Evolutionary conservation across 1,139 yeast species (phyloP), one percentile per base, ranked within the genome.

Genomic region (Saccharomyces pastorianus): DNA sequence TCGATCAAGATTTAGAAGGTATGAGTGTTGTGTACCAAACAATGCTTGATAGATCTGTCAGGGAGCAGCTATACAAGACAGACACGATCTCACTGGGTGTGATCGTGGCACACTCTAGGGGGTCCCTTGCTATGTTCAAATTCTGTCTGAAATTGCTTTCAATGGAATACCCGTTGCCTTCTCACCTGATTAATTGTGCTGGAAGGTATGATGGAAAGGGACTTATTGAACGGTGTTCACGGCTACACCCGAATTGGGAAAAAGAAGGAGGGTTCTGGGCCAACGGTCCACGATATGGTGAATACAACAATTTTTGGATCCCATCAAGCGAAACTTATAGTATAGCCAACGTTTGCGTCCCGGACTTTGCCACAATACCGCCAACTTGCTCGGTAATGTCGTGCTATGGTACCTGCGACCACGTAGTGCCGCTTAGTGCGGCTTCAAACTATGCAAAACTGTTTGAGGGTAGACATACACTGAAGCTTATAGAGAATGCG

Each of bases 61-160:
- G 51, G 76, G 78, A 47, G 77, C 78, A 51, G 82, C 75, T 60
- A 65, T 83, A 29, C 61, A 71, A 71, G 29, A 70, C 69, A 38
- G 65, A 57, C 51, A 48, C 56, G 6, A 72, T 84, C 54, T 69
- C 77, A 2, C 71, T 88, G 11, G 80, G 80, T 52, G 68, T 84
- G 2, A 74, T 85, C 5, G 74, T 88, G 38, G 84, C 83, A 2
- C 98, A 91, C 67, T 88, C 96, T 0, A 73, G 97, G 56, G 97
- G 96, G 4, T 76, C 81, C 0, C 79, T 86, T 26, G 85, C 93
- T n/a, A 81, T 84, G 82, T 83, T 88, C 62, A 72, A 79, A 54
- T 90, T 95, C 60, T 46, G 72, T 73, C 6, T 61, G 66, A 17
- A 62, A 69, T 3, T 28, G 32, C 67, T 69, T 42, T 20, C 14